These are phyloP conservation scores for Ustilago loliicola DNA, from an alignment of 1,284 basidiomycete genomes.

Conservation along the genomic window DNA sequence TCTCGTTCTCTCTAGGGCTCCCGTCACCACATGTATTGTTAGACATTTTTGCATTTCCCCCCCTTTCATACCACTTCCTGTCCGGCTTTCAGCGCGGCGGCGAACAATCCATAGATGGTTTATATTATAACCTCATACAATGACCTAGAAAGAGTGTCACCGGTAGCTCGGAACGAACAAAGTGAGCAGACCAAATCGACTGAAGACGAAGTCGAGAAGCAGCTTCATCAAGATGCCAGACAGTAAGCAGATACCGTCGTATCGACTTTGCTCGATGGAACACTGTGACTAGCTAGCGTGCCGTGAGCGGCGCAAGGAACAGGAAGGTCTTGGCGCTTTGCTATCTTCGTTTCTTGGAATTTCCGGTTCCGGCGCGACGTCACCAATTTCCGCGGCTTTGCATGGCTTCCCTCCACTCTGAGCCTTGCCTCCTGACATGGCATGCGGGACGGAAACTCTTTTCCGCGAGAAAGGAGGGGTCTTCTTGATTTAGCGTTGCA, in stretches of 20 bases:
- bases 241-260: not conserved
- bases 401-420: conserved; percentile 6
- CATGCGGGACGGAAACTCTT: conserved; percentile 1
- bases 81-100: conserved; percentile 7
- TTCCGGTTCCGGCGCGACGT: not conserved
- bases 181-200: not conserved
- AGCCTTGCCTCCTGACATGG: not conserved
- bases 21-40: conserved; percentile 24
- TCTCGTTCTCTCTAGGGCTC: conserved; percentile 7
- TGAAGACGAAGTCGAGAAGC: not conserved
- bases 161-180: not conserved
- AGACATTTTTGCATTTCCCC: conserved; percentile 1
- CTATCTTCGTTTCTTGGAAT: not conserved
- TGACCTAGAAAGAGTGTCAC: not conserved
- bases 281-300: not conserved
- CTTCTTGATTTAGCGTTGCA: not conserved
- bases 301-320: not conserved
- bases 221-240: not conserved
- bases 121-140: conserved; percentile 1
- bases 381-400: not conserved
- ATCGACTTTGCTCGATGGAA: not conserved
- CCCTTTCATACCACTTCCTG: not conserved
- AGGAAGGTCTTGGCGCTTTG: not conserved
- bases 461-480: not conserved
- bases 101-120: conserved; percentile 8